A percentile compares a stretch with the other conserved stretches of the same genome.
Conservation (phyloP, 768 basidiomycete genomes). For the Chalciporus chontae region DNA sequence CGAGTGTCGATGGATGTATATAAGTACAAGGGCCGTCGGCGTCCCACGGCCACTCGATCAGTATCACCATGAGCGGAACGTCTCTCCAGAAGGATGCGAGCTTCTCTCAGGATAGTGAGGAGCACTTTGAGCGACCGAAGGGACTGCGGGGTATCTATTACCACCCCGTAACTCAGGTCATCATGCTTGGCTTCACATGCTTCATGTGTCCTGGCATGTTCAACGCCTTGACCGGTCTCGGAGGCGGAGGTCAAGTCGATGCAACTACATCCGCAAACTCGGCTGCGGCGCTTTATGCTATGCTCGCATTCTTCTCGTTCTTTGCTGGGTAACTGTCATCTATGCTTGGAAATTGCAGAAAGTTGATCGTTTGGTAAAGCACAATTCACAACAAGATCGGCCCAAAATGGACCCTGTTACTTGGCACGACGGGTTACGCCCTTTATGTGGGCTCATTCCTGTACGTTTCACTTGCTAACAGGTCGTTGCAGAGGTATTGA, state of each 20-base stretch:
- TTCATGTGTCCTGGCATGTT: constrained; percentile 60
- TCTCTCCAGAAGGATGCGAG: no score
- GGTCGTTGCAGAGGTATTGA: no score
- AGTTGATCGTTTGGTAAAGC: constrained; percentile 31
- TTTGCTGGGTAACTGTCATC: constrained; percentile 55
- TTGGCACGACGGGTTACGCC: constrained; percentile 71
- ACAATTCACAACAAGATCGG: constrained; percentile 79
- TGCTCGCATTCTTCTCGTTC: constrained; percentile 55
- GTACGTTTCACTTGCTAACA: constrained; percentile 35
- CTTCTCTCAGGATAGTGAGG: background rate
- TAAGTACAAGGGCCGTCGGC: no score
- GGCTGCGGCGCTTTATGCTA: constrained; percentile 63
- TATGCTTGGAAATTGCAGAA: background rate
- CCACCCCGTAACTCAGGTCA: constrained; percentile 52
- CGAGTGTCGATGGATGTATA: no score
- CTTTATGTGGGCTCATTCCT: constrained; percentile 71
- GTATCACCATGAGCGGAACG: no score
- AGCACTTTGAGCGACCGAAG: constrained; percentile 40
- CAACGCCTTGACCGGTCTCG: constrained; percentile 74
- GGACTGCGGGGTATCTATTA: constrained; percentile 55
- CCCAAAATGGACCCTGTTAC: constrained; percentile 59
- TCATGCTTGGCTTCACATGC: constrained; percentile 69
- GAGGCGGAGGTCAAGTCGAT: constrained; percentile 72
- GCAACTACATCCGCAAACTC: constrained; percentile 63
- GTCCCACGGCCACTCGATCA: no score